A percentile compares a stretch with the other conserved stretches of the same genome.
These are phyloP conservation scores for Parmales sp. DNA, from an alignment of 108 stramenopile species.

Conservation along the genomic window DNA sequence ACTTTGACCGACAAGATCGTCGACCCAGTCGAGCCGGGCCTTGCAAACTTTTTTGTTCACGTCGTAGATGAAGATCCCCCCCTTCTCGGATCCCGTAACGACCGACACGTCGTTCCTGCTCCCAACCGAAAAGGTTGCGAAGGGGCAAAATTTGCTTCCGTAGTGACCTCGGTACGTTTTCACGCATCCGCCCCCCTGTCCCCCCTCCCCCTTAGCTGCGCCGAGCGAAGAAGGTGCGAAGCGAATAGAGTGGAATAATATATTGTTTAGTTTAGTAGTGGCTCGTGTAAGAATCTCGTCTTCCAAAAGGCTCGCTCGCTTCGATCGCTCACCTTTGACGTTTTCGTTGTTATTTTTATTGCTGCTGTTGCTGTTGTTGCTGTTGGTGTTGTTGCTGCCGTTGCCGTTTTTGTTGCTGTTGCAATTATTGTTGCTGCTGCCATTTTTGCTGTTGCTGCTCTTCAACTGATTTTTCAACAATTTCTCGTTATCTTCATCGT, in stretches of 20 bases:
- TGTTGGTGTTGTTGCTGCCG: no score
- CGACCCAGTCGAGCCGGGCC: slow-evolving; percentile 60
- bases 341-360: slow-evolving; percentile 30
- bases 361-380: slow-evolving; percentile 17
- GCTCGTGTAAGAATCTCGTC: no score
- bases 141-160: slow-evolving; percentile 64
- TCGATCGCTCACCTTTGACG: no score
- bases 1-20: slow-evolving; percentile 68
- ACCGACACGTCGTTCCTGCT: slow-evolving; percentile 57
- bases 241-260: no score
- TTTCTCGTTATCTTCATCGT: slow-evolving; percentile 23
- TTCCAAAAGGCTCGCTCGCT: no score
- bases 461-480: not conserved
- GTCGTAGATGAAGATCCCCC: slow-evolving; percentile 74
- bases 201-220: slow-evolving; percentile 16
- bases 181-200: slow-evolving; percentile 22
- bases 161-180: slow-evolving; percentile 42
- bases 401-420: no score
- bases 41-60: slow-evolving; percentile 63
- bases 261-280: no score
- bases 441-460: no score
- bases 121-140: slow-evolving; percentile 49
- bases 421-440: no score
- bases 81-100: slow-evolving; percentile 79
- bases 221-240: no score